Evolutionary conservation across 495 filamentous ascomycete genomes (phyloP).

Genomic region (Trichoderma asperelloides): DNA sequence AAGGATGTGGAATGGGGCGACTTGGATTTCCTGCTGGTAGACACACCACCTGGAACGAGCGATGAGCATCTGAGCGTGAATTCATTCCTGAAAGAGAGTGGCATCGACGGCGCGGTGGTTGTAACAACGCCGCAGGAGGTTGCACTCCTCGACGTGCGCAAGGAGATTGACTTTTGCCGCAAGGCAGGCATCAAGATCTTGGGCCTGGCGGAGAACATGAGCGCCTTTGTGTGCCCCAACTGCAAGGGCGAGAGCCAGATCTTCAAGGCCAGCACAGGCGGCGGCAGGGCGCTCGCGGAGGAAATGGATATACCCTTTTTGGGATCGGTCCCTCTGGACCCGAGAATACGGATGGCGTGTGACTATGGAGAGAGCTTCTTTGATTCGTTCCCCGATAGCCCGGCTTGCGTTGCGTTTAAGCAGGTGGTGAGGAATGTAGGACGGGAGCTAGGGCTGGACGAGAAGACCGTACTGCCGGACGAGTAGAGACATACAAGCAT

Average conservation of each 20-base stretch:
- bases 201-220: conserved; percentile 96
- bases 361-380: conserved; percentile 98
- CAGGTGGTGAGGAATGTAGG: conserved; percentile 64
- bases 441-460: conserved; percentile 49
- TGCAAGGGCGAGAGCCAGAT: conserved; percentile 77
- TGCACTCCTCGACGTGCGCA: conserved; percentile 82
- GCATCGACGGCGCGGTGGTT: conserved; percentile 86
- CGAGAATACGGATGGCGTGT: conserved; percentile 88
- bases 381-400: conserved; percentile 84
- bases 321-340: conserved; percentile 87
- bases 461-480: conserved; percentile 27
- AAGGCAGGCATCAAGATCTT: conserved; percentile 87
- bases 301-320: conserved; percentile 83
- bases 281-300: conserved; percentile 65
- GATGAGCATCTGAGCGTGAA: conserved; percentile 95
- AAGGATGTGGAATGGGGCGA: conserved; percentile 98
- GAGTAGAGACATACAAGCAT: conserved; percentile 6
- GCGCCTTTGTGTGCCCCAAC: conserved; percentile 85
- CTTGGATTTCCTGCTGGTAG: conserved; percentile 84
- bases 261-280: conserved; percentile 86
- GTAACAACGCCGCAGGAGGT: conserved; percentile 96
- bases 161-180: conserved; percentile 92
- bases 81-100: conserved; percentile 72
- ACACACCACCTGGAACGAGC: conserved; percentile 89
- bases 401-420: conserved; percentile 69